Base-by-base conservation (phyloP, 345 rosid genomes). In the Theobroma cacao region DNA sequence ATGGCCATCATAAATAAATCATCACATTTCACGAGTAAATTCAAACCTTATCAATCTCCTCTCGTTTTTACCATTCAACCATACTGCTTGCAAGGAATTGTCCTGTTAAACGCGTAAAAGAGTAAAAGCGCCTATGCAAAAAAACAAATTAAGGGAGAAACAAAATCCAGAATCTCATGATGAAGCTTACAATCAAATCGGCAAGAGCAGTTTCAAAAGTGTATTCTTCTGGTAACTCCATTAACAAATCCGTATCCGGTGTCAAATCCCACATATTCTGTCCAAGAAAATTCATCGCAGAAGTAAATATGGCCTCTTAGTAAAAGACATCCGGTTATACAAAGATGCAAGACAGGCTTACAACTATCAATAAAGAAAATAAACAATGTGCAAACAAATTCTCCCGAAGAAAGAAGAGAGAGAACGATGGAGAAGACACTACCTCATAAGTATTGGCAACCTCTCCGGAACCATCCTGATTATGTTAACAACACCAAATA, bases 261-360 rank as follows among this genome's bases (percentile, higher is more conserved):
- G 98, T 93, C 80, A 93, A 77, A 80, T 93, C 95, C 95, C 95
- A 93, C 94, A 93, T 85, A 58, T 90, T 84, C 98, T 91, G 82
- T 28, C 61, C 70, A 72, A 72, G 48, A 4, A 80, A 73, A 45
- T 20, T n/a, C 64, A 75, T 9, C 41, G 55, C 14, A 71, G 1
- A 62, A 59, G 14, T 24, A 38, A n/a, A 5, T 53, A 50, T 24
- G 68, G 43, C 33, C 38, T 43, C 33, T 74, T 13, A 43, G 67
- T 48, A 36, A 71, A 22, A 34, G 28, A 18, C 53, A 48, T 15
- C 17, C 5, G 4, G 53, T 15, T 17, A 15, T 14, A 59, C 50
- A 72, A 68, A 26, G 62, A 78, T 34, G 36, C 61, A 71, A 10
- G 79, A 63, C 5, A 71, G 34, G 58, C 13, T 24, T 52, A 15